Evolutionary conservation across 805 yeast genomes (phyloP).

Genomic region (Candida gorgasii): DNA sequence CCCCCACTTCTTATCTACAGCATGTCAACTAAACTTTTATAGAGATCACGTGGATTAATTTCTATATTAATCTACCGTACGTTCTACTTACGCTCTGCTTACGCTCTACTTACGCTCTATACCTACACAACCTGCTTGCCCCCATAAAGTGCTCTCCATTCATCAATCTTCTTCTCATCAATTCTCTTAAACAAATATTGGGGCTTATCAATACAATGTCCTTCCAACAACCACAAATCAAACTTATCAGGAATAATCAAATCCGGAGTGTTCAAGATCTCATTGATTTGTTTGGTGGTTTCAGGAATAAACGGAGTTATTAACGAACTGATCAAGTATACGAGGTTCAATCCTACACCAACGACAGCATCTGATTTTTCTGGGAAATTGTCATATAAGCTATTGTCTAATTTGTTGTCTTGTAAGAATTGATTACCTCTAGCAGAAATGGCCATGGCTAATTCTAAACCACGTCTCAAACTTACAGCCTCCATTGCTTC

Average conservation of each 20-base stretch:
- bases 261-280: constrained; percentile 81
- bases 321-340: constrained; percentile 72
- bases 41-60: too few relatives aligned
- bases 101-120: neutral
- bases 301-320: constrained; percentile 91
- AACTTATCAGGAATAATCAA: constrained; percentile 77
- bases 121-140: constrained; percentile 56
- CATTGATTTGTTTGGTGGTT: constrained; percentile 65
- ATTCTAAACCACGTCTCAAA: constrained; percentile 85
- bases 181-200: constrained; percentile 90
- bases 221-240: constrained; percentile 65
- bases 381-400: constrained; percentile 72
- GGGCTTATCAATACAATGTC: constrained; percentile 88
- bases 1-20: too few relatives aligned
- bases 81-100: too few relatives aligned
- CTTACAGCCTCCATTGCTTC: constrained; percentile 75
- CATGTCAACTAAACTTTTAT: too few relatives aligned
- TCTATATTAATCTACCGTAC: too few relatives aligned
- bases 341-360: constrained; percentile 85
- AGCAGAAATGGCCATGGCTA: constrained; percentile 87
- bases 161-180: constrained; percentile 83
- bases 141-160: constrained; percentile 85
- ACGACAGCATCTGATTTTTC: constrained; percentile 88
- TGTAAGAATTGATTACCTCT: constrained; percentile 95
- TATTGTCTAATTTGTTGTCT: constrained; percentile 92